Evolutionary conservation across 2,329 filamentous ascomycete genomes (phyloP).

Genomic region (Fusarium cicatricum): DNA sequence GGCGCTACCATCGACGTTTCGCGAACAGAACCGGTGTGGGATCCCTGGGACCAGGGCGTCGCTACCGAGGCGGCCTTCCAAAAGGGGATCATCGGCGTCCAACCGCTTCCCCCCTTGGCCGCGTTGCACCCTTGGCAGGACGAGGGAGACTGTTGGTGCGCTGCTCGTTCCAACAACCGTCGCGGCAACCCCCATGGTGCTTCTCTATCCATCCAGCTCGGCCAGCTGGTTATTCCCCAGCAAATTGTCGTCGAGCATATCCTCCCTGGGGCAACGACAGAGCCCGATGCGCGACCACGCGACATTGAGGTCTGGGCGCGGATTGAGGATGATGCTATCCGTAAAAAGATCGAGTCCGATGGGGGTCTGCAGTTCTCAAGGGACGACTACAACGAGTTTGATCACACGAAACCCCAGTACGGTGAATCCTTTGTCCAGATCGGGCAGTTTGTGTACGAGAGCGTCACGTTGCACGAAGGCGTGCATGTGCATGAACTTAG

Average conservation of each 20-base stretch:
- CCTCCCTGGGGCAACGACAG: constrained; percentile 65
- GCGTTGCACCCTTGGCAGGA: constrained; percentile 78
- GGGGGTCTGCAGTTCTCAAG: no score
- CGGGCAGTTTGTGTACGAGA: constrained; percentile 63
- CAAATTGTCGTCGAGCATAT: constrained; percentile 79
- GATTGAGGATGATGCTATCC: constrained; percentile 57
- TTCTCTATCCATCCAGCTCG: constrained; percentile 70
- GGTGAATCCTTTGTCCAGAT: constrained; percentile 63
- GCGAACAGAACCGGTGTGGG: constrained; percentile 68
- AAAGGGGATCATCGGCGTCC: constrained; percentile 32
- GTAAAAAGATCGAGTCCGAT: constrained; percentile 44
- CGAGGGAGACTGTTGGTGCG: constrained; percentile 89
- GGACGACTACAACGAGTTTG: constrained; percentile 33
- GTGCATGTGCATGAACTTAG: constrained; percentile 63
- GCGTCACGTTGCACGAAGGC: constrained; percentile 52
- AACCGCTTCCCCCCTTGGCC: constrained; percentile 51
- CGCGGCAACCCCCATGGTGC: constrained; percentile 61
- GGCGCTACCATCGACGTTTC: constrained; percentile 71
- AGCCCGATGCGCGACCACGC: constrained; percentile 68
- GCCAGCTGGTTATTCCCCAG: constrained; percentile 67
- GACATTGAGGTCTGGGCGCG: constrained; percentile 76
- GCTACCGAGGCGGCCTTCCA: constrained; percentile 10
- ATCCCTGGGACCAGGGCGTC: constrained; percentile 38
- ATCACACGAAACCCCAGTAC: constrained; percentile 43
- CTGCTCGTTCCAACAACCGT: constrained; percentile 54